Base-by-base conservation (phyloP, 2,329 filamentous ascomycete species). In the Venturiaceae sp. region DNA sequence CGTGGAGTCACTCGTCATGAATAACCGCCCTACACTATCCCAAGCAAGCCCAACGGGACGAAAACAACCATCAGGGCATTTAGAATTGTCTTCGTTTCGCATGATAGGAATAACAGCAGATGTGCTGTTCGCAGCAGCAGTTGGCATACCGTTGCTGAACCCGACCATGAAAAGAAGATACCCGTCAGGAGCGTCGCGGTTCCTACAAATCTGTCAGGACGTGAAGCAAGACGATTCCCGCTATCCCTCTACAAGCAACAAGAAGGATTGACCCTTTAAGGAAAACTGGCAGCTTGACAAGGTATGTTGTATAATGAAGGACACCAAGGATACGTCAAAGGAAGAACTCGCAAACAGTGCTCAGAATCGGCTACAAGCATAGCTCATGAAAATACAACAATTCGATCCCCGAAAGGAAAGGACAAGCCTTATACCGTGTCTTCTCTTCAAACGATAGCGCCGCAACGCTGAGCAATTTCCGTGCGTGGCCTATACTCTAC, bases 1-100 rank as follows among this genome's bases (percentile, higher is more conserved):
- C 0, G 83, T 84, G 14, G 75, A 67, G 67, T 88, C 85, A 4
- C 79, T 83, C 59, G 75, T 80, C 74, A 87, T 79, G 70, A 81
- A 88, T 8, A 88, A 69, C 6, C 84, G 72, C 7, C 78, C 81
- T 44, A 76, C 64, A 8, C 62, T 62, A 67, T 79, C 75, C 67
- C 74, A 78, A 0, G 76, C 77, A 6, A 88, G 71, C 1, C 83
- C 82, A 1, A 83, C 83, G 28, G 85, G 84, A 2, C 84, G 76
- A 71, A 88, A 83, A 69, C 84, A 88, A 3, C 67, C 66, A 44
- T 72, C 71, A 0, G 82, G 83, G 60, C 85, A 87, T 3, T 68
- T 67, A 11, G 71, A 70, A 5, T 78, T 69, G 63, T 86, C 76
- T 1, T 71, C 63, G 63, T 85, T 86, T 57, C 74, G 71, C 30